Base-by-base conservation (phyloP, 2,329 filamentous ascomycete species). In the Botrytis hyacinthi region DNA sequence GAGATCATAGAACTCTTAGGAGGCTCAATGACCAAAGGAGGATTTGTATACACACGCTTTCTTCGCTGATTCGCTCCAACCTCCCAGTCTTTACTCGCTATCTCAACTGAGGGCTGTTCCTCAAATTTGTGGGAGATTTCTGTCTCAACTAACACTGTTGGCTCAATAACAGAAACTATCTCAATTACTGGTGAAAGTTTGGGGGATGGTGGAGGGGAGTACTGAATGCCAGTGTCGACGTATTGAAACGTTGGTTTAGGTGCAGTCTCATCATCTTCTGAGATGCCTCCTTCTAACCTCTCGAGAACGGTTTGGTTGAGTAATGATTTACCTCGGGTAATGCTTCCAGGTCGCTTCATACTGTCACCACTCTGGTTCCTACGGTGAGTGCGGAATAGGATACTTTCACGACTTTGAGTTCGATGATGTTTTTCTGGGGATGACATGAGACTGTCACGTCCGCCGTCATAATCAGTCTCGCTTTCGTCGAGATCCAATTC, bases 401-500 rank as follows among this genome's bases (percentile, higher is more conserved):
- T 79, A 74, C 88, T 90, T 73, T 91, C 89, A 32, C 87, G 86
- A 78, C 89, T 91, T 72, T 85, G 83, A 71, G 84, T 88, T 42
- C 89, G 86, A 51, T 81, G 82, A 76, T 89, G 89, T 29, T 83
- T 82, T 73, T 84, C 82, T 6, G 66, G 66, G 29, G 66, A 69
- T 4, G 89, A 91, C 67, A 90, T 78, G 26, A 86, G 85, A 75
- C 89, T 92, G 73, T 91, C 88, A 54, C 90, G 88, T 2, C 91
- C 90, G 68, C 93, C 92, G 62, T 91, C 87, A 76, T 95, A 91
- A 51, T 92, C 91, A 75, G 92, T 85, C 65, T 83, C 83, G 42
- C 95, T 93, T 54, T 84, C 84, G 46, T 95, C 93, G 75, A 97
- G 92, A 75, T 93, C 91, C 72, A 99, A 87, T 83, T 99, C 96